Percentiles rank a stretch among this genome's conserved stretches.
Evolutionary conservation across 208 protist genomes (phyloP).

Genomic region (Leishmania gerbilli): DNA sequence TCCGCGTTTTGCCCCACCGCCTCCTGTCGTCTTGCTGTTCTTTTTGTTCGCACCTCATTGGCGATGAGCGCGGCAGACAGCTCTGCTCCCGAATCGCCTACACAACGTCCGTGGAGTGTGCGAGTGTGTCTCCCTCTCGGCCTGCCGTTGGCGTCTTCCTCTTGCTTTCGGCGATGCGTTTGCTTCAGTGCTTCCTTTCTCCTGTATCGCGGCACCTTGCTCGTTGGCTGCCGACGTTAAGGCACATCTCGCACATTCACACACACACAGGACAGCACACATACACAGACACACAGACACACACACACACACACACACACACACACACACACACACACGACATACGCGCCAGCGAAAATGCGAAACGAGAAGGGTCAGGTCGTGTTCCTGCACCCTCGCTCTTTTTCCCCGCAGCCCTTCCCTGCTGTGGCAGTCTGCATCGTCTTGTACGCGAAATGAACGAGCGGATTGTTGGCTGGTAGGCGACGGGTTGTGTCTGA

Average conservation of each 20-base stretch:
- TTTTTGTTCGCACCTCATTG: neutral
- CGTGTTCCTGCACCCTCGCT: neutral
- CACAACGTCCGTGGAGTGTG: neutral
- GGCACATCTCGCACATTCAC: neutral
- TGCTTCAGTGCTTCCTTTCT: neutral
- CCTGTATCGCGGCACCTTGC: neutral
- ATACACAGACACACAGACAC: neutral
- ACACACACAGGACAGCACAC: neutral
- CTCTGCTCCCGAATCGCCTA: neutral
- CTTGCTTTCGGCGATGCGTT: neutral
- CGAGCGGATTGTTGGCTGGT: neutral
- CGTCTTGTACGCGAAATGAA: neutral
- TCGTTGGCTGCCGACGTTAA: neutral
- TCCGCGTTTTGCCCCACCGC: neutral
- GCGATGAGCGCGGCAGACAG: neutral
- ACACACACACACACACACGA: neutral
- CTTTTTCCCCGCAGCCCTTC: neutral
- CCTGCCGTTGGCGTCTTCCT: neutral
- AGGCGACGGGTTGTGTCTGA: neutral
- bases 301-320: neutral
- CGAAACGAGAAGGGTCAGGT: neutral
- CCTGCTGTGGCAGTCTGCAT: neutral
- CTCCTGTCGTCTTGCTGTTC: neutral
- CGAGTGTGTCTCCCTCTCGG: neutral
- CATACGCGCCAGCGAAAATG: neutral